Base-by-base conservation (phyloP, 768 basidiomycete species). In the Macrolepiota albuminosa region DNA sequence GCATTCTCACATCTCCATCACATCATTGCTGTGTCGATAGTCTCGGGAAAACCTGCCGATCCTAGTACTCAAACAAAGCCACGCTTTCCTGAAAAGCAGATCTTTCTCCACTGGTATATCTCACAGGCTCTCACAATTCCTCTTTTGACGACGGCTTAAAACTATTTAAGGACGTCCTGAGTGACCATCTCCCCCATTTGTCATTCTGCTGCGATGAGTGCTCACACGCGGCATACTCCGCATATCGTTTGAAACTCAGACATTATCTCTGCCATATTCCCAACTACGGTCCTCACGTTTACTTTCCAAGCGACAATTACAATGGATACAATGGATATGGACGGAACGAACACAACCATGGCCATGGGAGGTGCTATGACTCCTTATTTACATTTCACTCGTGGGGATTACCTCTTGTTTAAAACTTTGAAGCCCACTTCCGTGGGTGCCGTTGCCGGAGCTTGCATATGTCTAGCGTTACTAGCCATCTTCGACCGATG, bases 401-500 rank as follows among this genome's bases (percentile, higher is more conserved):
- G 75, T 0, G 84, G 85, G 0, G 89, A 91, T 62, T 74, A 76
- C 54, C 78, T 93, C 11, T 75, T 83, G 71, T 94, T 95, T 75
- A 64, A 82, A 59, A 73, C 79, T 1, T 89, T 88, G 87, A 72
- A 70, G 6, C 93, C 94, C 0, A 78, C 78, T 3, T 86, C 90
- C 0, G 62, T 75, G 6, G 92, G 89, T 24, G 86, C 88, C 0
- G 81, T 92, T 39, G 83, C 82, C 24, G 93, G 89, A 0, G 87
- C 91, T 42, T 89, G 86, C 68, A 78, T 95, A 58, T 86, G 81
- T 0, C 75, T 95, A 24, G 76, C 88, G 65, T 40, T 88, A 37
- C 75, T 95, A 37, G 85, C 85, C 7, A 66, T 93, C 10, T 73
- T 88, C 40, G 91, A 94, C 52, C 78, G 93, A 62, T 86, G 83